phyloP scores from a whole-genome alignment of 169 alveolate genomes.

The Cryptosporidium xiaoi region DNA sequence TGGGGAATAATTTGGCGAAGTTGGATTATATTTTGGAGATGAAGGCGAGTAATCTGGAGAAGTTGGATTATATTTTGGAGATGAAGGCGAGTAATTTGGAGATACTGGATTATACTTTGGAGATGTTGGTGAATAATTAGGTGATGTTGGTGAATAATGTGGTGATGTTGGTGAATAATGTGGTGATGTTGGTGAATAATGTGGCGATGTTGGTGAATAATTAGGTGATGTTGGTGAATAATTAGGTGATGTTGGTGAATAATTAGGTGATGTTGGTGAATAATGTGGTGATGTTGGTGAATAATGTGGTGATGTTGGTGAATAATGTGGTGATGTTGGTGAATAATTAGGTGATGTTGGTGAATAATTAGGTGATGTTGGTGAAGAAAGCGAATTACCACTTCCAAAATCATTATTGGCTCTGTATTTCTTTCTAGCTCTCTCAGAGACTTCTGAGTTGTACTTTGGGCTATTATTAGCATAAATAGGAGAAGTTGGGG shows the following conservation, averaged over 20 bases:
- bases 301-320: conserved; percentile 88
- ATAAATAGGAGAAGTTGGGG: conserved; percentile 71
- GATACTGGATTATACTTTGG: conserved; percentile 87
- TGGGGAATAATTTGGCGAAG: conserved; percentile 86
- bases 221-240: conserved; percentile 93
- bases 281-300: conserved; percentile 90
- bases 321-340: conserved; percentile 80
- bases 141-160: conserved; percentile 90
- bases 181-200: conserved; percentile 88
- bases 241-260: conserved; percentile 90
- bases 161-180: conserved; percentile 91
- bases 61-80: conserved; percentile 79
- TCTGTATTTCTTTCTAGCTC: conserved; percentile 53
- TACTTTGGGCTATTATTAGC: conserved; percentile 66
- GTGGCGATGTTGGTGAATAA: conserved; percentile 87
- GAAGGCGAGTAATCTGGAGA: conserved; percentile 88
- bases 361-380: conserved; percentile 59
- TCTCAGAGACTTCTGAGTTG: conserved; percentile 39
- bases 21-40: conserved; percentile 91
- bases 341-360: conserved; percentile 79
- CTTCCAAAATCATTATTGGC: conserved; percentile 6
- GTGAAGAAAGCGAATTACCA: conserved; percentile 27
- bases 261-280: conserved; percentile 87
- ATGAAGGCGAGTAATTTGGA: conserved; percentile 84
- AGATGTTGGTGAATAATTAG: conserved; percentile 87